These are phyloP conservation scores for Scleroderma citrinum DNA, from an alignment of 768 basidiomycete genomes.

Conservation along the genomic window DNA sequence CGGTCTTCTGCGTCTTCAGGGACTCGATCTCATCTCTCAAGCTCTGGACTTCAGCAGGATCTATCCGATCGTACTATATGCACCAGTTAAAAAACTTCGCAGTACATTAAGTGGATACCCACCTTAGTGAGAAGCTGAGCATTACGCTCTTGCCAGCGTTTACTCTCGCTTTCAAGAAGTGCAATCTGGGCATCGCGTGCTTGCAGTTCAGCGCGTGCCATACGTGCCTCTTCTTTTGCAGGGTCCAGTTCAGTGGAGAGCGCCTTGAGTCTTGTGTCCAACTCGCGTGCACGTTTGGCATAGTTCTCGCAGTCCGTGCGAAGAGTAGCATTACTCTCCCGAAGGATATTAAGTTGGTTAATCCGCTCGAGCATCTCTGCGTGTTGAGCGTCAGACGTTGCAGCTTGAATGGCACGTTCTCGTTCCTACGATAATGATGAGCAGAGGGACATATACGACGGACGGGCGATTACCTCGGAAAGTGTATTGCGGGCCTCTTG, in stretches of 20 bases:
- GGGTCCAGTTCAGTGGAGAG: slow-evolving; percentile 66
- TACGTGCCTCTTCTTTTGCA: slow-evolving; percentile 60
- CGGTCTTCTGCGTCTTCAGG: slow-evolving; percentile 41
- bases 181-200: slow-evolving; percentile 59
- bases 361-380: slow-evolving; percentile 81
- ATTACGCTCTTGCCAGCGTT: slow-evolving; percentile 82
- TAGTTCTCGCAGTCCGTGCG: slow-evolving; percentile 72
- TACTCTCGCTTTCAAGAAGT: slow-evolving; percentile 70
- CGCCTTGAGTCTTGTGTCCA: slow-evolving; percentile 57
- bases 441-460: neutral
- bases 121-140: slow-evolving; percentile 78
- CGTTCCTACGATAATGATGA: slow-evolving; percentile 53
- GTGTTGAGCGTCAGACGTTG: slow-evolving; percentile 73
- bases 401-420: slow-evolving; percentile 65
- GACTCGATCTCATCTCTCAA: slow-evolving; percentile 67
- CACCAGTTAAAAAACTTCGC: neutral
- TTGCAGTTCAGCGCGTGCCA: slow-evolving; percentile 69
- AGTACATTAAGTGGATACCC: neutral
- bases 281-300: slow-evolving; percentile 57
- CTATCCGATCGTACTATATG: slow-evolving; percentile 76
- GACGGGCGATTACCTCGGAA: slow-evolving; percentile 48
- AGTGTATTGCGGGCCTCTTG: slow-evolving; percentile 66
- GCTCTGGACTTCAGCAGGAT: slow-evolving; percentile 76
- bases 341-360: slow-evolving; percentile 77
- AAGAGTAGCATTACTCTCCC: slow-evolving; percentile 84